Base-by-base conservation (phyloP, 129 eudicot species). In the Helichrysum umbraculigerum region DNA sequence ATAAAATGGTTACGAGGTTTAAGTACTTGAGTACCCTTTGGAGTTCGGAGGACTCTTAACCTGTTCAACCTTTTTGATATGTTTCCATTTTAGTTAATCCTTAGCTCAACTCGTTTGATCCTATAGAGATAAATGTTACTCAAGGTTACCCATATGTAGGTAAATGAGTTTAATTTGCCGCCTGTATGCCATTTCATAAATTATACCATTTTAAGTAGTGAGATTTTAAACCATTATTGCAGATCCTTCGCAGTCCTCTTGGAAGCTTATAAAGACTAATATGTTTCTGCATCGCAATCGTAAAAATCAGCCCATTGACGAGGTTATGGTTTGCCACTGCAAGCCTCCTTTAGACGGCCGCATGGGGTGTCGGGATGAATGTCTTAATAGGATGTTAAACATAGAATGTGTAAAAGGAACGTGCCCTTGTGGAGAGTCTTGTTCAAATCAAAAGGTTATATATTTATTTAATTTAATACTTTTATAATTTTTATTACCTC, bases 261-360 rank as follows among this genome's bases (percentile, higher is more conserved):
- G 98, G 98, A 88, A 81, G 71, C 91, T 84, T 74, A 94, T 94
- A 47, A 94, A 68, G 84, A 81, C 96, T 62, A 94, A 94, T 79
- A 73, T 81, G 82, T 94, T 91, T 83, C 80, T 94, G 83, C 97
- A 89, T 80, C 97, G 98, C 71, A 86, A 76, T 74, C 90, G 93
- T 63, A 91, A 89, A 84, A 85, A 71, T 37, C 98, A 88, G 73
- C 74, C 91, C 51, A 91, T 94, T 72, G 98, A 94, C 66, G 98
- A 94, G 98, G 98, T 94, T 51, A 94, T 94, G 98, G 92, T 94
- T 35, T 94, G 98, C 80, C 90, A 89, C 77, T 94, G 98, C 89
- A 94, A 91, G 79, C 86, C 87, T 70, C 87, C 93, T 7, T 66
- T 52, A 59, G 96, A 89, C 68, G 96, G 96, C 14, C 85, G 86